Evolutionary conservation across 148 eudicot genomes (phyloP).

Genomic region (Agrostemma githago): DNA sequence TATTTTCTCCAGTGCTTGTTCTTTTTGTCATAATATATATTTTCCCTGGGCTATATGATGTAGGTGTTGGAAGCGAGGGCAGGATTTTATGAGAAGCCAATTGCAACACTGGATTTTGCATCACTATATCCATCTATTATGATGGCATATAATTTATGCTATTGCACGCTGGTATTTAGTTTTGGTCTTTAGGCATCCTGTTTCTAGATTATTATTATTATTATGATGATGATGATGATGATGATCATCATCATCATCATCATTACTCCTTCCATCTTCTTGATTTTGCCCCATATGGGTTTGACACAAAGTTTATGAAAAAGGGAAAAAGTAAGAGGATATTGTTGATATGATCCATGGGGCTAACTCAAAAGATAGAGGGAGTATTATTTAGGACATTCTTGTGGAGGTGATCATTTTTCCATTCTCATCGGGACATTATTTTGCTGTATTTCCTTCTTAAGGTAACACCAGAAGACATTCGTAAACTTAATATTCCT

Average conservation of each 20-base stretch:
- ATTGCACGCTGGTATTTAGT: constrained; percentile 77
- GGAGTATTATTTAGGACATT: neutral
- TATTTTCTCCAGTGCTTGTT: neutral
- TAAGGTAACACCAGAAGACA: constrained; percentile 90
- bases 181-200: constrained; percentile 5
- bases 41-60: constrained; percentile 18
- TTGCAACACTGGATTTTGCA: constrained; percentile 98
- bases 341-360: no score
- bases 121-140: constrained; percentile 97
- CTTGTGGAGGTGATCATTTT: neutral
- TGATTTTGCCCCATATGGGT: no score
- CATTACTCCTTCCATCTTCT: no score
- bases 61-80: constrained; percentile 95
- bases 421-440: neutral
- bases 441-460: constrained; percentile 19
- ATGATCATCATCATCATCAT: neutral
- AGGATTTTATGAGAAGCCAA: constrained; percentile 95
- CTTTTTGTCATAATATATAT: neutral
- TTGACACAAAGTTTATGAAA: no score
- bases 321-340: no score
- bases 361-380: no score
- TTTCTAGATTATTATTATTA: neutral
- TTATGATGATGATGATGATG: neutral
- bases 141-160: constrained; percentile 99
- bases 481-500: constrained; percentile 69